These are phyloP conservation scores for Aureobasidium sp. DNA, from an alignment of 2,329 filamentous ascomycete species.

Conservation along the genomic window DNA sequence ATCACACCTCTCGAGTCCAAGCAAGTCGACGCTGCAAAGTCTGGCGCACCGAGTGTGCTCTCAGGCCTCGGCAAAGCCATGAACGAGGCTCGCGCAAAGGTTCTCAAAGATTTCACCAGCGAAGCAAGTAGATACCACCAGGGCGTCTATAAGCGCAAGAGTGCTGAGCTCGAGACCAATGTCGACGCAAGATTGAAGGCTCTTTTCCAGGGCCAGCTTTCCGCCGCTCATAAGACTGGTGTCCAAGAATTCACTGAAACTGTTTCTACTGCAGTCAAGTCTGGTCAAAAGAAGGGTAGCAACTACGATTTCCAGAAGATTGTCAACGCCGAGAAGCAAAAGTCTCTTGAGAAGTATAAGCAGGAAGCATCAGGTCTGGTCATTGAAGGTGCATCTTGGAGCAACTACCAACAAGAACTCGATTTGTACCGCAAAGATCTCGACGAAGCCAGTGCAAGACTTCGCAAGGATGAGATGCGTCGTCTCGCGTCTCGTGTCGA, in stretches of 20 bases:
- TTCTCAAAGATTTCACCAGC: constrained; percentile 75
- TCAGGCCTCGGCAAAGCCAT: constrained; percentile 67
- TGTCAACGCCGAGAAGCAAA: constrained; percentile 72
- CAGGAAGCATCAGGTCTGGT: constrained; percentile 63
- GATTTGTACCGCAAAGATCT: constrained; percentile 81
- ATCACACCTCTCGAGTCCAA: constrained; percentile 78
- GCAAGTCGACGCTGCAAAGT: constrained; percentile 64
- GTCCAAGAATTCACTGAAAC: constrained; percentile 78
- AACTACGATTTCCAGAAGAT: constrained; percentile 94
- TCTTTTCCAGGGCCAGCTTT: constrained; percentile 80
- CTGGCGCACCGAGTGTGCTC: constrained; percentile 67
- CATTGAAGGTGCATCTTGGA: constrained; percentile 79
- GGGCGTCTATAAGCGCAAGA: constrained; percentile 82
- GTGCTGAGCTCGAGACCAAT: constrained; percentile 74
- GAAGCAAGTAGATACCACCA: constrained; percentile 96
- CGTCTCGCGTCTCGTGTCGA: constrained; percentile 84
- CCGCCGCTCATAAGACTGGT: constrained; percentile 80
- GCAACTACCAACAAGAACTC: constrained; percentile 73
- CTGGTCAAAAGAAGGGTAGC: constrained; percentile 83
- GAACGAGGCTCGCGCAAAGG: constrained; percentile 60
- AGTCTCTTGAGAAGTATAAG: constrained; percentile 66
- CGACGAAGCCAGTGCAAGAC: constrained; percentile 72
- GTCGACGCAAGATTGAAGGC: constrained; percentile 81
- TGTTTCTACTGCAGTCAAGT: constrained; percentile 78
- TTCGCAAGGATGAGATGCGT: constrained; percentile 94